A percentile compares a stretch with the other conserved stretches of the same genome.
Evolutionary conservation across 1,284 basidiomycete species (phyloP).

Genomic region (Neolentinus lepideus): DNA sequence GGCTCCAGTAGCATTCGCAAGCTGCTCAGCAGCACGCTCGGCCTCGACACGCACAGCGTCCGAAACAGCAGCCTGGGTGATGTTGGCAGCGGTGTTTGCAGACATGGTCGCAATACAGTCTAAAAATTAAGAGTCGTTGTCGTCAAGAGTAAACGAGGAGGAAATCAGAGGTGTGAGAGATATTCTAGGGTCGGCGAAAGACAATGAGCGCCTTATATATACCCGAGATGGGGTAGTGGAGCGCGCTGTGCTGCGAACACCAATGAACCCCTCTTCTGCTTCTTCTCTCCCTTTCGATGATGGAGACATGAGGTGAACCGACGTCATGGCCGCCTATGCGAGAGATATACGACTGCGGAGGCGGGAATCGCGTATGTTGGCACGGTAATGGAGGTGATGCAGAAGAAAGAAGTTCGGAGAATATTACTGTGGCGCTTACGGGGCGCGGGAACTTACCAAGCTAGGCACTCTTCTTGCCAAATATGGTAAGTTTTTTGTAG

Average conservation of each 20-base stretch:
- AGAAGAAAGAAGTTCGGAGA: neutral
- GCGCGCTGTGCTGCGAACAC: neutral
- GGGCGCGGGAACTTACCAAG: neutral
- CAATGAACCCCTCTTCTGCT: neutral
- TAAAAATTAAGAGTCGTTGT: neutral
- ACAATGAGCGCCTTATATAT: neutral
- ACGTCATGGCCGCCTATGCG: neutral
- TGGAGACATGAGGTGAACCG: neutral
- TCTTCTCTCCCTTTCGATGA: neutral
- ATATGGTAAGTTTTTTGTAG: neutral
- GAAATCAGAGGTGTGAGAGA: neutral
- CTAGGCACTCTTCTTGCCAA: neutral
- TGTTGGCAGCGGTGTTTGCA: neutral
- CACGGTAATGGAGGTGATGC: neutral
- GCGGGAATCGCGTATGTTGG: neutral
- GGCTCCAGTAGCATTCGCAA: neutral
- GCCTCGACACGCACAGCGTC: neutral
- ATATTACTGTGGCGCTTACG: neutral
- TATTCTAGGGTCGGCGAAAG: neutral
- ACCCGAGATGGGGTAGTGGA: neutral
- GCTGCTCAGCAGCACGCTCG: neutral
- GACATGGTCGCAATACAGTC: neutral
- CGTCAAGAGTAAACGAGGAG: neutral
- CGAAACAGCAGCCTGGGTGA: slow-evolving; percentile 1
- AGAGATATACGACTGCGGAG: neutral